Conservation (phyloP, 179 eudicot species). For the Spergularia azorica region DNA sequence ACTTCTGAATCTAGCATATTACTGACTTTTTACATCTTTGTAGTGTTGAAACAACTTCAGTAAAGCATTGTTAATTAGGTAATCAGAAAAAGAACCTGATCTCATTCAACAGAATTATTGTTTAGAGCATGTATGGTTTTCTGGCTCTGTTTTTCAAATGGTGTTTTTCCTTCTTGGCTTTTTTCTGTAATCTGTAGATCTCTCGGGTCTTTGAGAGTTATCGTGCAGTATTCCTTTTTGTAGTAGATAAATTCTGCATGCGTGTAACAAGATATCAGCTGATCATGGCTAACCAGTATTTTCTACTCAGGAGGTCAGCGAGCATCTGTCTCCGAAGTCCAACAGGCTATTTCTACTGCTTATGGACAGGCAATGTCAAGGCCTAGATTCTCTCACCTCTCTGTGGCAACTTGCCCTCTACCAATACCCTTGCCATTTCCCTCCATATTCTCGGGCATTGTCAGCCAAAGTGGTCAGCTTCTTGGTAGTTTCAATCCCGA, state of each 20-base stretch:
- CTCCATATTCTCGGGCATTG: conserved; percentile 58
- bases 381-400: conserved; percentile 77
- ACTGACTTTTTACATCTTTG: background rate
- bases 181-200: too few relatives aligned
- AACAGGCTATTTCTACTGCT: conserved; percentile 54
- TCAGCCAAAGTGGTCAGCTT: conserved; percentile 70
- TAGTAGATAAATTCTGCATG: too few relatives aligned
- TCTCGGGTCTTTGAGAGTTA: too few relatives aligned
- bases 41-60: background rate
- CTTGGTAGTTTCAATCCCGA: conserved; percentile 39
- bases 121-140: too few relatives aligned
- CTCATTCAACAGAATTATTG: too few relatives aligned
- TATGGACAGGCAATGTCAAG: conserved; percentile 42
- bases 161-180: too few relatives aligned
- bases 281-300: conserved; percentile 5
- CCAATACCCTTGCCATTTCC: conserved; percentile 93
- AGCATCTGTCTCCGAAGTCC: conserved; percentile 65
- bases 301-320: conserved; percentile 48
- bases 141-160: too few relatives aligned
- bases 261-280: background rate
- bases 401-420: conserved; percentile 72
- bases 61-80: background rate
- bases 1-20: background rate
- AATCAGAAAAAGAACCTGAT: background rate
- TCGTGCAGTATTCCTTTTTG: too few relatives aligned